These are phyloP conservation scores for Fusarium bulbicola DNA, from an alignment of 2,329 filamentous ascomycete species.

Conservation along the genomic window DNA sequence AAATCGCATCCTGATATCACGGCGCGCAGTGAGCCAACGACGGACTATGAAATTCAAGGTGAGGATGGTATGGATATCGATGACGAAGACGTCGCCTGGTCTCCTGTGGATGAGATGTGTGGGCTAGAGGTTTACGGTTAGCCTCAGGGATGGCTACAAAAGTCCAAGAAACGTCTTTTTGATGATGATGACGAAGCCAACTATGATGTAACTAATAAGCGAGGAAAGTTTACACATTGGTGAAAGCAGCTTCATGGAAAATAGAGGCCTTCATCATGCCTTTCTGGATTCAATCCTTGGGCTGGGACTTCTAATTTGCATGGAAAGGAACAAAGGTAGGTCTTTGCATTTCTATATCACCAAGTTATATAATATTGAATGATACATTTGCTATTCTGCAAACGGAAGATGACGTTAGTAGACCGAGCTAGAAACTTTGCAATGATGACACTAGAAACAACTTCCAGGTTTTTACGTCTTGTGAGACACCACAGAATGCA, in stretches of 20 bases:
- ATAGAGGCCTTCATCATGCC: fast-evolving
- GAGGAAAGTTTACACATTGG: not conserved
- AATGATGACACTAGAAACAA: not conserved
- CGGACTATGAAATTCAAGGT: fast-evolving
- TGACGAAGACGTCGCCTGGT: not conserved
- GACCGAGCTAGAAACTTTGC: not conserved
- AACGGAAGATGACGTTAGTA: fast-evolving
- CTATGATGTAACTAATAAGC: fast-evolving
- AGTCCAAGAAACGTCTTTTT: not conserved
- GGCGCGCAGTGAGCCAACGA: not conserved
- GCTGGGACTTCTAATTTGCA: fast-evolving
- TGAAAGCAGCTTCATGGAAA: not conserved
- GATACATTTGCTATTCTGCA: fast-evolving
- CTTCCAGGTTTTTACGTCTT: not conserved
- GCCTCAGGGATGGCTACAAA: not conserved
- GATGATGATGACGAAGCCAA: not conserved
- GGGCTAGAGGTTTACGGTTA: not conserved
- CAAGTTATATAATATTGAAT: not conserved
- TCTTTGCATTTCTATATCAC: not conserved
- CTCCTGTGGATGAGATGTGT: not conserved
- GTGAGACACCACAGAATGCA: not conserved
- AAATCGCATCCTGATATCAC: fast-evolving
- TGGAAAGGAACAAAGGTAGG: fast-evolving
- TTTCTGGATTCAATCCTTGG: fast-evolving
- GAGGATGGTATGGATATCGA: not conserved